Conservation (phyloP, 371 early-diverging fungal species). For the Apophysomyces variabilis region DNA sequence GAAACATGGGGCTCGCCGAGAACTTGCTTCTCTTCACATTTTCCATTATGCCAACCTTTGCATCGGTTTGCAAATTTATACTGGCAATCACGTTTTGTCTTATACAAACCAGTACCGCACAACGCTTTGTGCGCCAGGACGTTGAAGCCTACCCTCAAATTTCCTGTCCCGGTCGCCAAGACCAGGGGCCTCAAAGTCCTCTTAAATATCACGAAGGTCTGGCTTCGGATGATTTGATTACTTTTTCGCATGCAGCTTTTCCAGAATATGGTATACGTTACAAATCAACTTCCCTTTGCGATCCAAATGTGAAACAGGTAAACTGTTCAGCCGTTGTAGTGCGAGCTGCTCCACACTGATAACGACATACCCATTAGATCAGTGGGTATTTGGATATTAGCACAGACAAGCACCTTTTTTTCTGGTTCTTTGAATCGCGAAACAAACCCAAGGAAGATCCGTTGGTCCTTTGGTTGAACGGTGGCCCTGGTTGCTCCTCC, state of each 20-base stretch:
- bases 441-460: constrained; percentile 69
- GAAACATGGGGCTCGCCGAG: too few relatives aligned
- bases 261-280: constrained; percentile 75
- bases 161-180: too few relatives aligned
- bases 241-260: constrained; percentile 65
- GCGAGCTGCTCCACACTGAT: too few relatives aligned
- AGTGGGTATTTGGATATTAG: constrained; percentile 79
- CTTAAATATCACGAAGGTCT: background rate
- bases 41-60: too few relatives aligned
- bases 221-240: constrained; percentile 29
- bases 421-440: constrained; percentile 82
- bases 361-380: constrained; percentile 36
- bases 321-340: too few relatives aligned
- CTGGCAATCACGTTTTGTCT: too few relatives aligned
- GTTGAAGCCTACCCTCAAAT: too few relatives aligned
- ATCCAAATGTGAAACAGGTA: constrained; percentile 68
- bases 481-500: constrained; percentile 81
- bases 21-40: too few relatives aligned
- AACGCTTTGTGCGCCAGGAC: too few relatives aligned
- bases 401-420: constrained; percentile 67
- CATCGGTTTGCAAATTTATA: too few relatives aligned
- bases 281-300: constrained; percentile 76
- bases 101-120: too few relatives aligned
- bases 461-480: constrained; percentile 76
- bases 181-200: too few relatives aligned